Evolutionary conservation across 2,329 filamentous ascomycete species (phyloP).

Genomic region (Thielaviopsis populi): DNA sequence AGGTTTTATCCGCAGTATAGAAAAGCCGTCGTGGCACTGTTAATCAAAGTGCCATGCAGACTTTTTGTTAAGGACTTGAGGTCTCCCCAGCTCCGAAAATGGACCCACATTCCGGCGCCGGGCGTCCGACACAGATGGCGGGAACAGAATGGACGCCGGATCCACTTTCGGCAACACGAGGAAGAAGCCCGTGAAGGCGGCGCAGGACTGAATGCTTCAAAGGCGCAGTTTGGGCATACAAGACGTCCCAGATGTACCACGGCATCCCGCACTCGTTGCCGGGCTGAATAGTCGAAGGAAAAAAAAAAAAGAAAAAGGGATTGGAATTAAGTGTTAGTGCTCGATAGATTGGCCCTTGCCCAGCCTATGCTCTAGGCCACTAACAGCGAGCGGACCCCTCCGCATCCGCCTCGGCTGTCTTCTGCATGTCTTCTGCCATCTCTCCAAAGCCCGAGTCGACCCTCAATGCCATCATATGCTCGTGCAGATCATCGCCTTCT

Average conservation of each 20-base stretch:
- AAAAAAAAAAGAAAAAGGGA: too few species aligned
- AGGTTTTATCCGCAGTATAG: background rate
- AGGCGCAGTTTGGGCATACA: background rate
- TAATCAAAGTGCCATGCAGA: background rate
- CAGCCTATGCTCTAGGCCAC: too few species aligned
- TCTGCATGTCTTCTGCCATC: background rate
- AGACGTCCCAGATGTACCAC: too few species aligned
- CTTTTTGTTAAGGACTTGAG: background rate
- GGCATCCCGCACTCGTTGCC: too few species aligned
- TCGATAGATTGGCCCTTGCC: too few species aligned
- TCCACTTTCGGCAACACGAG: background rate
- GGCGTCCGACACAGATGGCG: background rate
- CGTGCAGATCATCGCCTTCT: background rate
- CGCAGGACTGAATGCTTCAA: too few species aligned
- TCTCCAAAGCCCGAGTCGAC: slow-evolving; percentile 14
- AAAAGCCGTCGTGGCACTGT: background rate
- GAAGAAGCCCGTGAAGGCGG: background rate
- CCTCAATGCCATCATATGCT: slow-evolving; percentile 6
- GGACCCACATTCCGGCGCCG: background rate
- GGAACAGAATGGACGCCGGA: background rate
- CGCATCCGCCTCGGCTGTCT: background rate
- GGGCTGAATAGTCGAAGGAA: too few species aligned
- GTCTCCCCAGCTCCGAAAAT: background rate
- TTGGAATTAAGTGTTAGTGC: too few species aligned
- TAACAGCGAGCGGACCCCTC: too few species aligned